These are phyloP conservation scores for Cordyceps javanica DNA, from an alignment of 2,329 filamentous ascomycete genomes.

Conservation along the genomic window DNA sequence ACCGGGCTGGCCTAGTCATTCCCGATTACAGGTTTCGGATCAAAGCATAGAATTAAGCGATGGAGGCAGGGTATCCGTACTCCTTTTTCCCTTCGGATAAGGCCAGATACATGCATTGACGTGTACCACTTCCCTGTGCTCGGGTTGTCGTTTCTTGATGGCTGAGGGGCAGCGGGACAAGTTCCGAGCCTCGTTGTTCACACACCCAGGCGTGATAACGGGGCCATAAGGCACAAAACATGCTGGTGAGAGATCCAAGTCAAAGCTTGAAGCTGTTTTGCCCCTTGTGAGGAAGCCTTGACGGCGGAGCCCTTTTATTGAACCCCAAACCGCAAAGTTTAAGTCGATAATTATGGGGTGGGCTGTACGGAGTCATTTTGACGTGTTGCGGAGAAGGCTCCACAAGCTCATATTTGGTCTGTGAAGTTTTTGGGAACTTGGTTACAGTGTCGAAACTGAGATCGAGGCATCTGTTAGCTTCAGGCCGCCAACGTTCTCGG, in stretches of 20 bases:
- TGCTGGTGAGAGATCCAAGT: background rate
- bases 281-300: background rate
- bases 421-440: background rate
- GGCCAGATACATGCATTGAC: too few relatives aligned
- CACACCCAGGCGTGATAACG: background rate
- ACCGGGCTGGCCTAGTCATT: too few relatives aligned
- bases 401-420: background rate
- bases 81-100: background rate
- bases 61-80: too few relatives aligned
- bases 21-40: too few relatives aligned
- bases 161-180: background rate
- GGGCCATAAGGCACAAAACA: background rate
- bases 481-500: background rate
- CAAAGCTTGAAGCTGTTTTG: background rate
- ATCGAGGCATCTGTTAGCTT: background rate
- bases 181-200: background rate
- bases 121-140: too few relatives aligned
- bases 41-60: too few relatives aligned
- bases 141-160: background rate
- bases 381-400: slow-evolving; percentile 4
- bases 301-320: background rate
- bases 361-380: background rate
- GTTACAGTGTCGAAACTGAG: background rate
- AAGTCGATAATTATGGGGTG: slow-evolving; percentile 3
- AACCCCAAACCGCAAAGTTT: background rate